These are phyloP conservation scores for Cercophora newfieldiana DNA, from an alignment of 495 filamentous ascomycete genomes.

Conservation along the genomic window DNA sequence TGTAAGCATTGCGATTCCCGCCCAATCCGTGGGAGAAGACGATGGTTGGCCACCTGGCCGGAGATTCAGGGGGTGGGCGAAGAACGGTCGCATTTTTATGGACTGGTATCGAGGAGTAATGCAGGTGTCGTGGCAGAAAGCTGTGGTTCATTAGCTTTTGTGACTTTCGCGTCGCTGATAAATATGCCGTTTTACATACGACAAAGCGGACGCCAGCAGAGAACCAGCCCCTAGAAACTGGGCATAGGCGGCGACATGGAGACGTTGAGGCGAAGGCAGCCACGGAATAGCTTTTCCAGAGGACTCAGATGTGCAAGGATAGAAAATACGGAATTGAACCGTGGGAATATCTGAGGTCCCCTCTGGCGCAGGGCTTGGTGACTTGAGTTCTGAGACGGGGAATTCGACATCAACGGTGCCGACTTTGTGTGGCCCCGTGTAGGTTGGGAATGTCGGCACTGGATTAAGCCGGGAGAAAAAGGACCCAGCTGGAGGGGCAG, in stretches of 20 bases:
- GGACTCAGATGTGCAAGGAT: slow-evolving; percentile 57
- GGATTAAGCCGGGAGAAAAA: slow-evolving; percentile 31
- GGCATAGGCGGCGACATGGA: slow-evolving; percentile 65
- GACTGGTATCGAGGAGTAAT: slow-evolving; percentile 61
- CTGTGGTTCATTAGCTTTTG: slow-evolving; percentile 27
- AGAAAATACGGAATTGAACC: slow-evolving; percentile 73
- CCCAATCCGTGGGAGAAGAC: slow-evolving; percentile 81
- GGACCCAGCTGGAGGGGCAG: not conserved
- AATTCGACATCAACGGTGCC: slow-evolving; percentile 76
- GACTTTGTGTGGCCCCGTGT: slow-evolving; percentile 71
- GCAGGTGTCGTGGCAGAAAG: slow-evolving; percentile 63
- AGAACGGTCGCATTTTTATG: slow-evolving; percentile 44
- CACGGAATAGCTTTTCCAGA: slow-evolving; percentile 55
- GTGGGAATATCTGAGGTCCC: slow-evolving; percentile 56
- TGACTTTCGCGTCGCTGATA: not conserved
- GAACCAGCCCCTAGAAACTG: slow-evolving; percentile 63
- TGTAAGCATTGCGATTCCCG: slow-evolving; percentile 73
- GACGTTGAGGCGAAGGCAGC: slow-evolving; percentile 71
- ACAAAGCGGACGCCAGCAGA: slow-evolving; percentile 57
- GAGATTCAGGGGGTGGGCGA: slow-evolving; percentile 28
- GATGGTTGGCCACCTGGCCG: slow-evolving; percentile 68
- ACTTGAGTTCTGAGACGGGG: slow-evolving; percentile 58
- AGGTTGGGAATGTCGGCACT: slow-evolving; percentile 64
- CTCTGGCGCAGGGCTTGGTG: slow-evolving; percentile 51
- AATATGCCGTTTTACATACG: slow-evolving; percentile 46